A percentile compares a stretch with the other conserved stretches of the same genome.
These are phyloP conservation scores for Mycena citricolor DNA, from an alignment of 1,284 basidiomycete species.

Conservation along the genomic window DNA sequence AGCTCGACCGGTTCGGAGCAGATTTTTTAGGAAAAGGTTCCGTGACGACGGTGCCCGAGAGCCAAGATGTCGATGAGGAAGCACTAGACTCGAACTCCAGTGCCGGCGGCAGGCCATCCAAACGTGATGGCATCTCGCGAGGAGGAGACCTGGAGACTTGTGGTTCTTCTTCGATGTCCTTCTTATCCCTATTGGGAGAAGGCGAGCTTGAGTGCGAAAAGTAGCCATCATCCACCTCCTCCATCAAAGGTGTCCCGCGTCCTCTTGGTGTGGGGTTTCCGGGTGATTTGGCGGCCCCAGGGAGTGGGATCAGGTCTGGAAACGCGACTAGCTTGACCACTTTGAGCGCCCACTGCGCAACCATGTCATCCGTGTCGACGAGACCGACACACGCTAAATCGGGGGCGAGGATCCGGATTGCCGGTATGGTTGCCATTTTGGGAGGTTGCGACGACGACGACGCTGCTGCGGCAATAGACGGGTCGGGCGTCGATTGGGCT, in stretches of 20 bases:
- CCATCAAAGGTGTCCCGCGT: constrained; percentile 12
- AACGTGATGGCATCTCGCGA: constrained; percentile 17
- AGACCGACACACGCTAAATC: constrained; percentile 60
- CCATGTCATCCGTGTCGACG: constrained; percentile 49
- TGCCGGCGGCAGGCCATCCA: constrained; percentile 10
- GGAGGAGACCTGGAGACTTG: constrained; percentile 9
- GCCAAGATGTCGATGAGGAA: constrained; percentile 38
- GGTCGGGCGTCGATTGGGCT: not conserved
- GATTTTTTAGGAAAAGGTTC: no score
- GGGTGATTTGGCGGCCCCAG: constrained; percentile 2
- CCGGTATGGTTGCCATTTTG: constrained; percentile 11
- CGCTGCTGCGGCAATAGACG: not conserved
- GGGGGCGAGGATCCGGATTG: constrained; percentile 48
- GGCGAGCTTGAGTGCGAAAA: constrained; percentile 53
- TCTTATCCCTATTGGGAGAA: constrained; percentile 4
- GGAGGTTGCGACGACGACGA: not conserved
- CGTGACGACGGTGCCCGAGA: constrained; percentile 44
- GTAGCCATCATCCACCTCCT: constrained; percentile 52
- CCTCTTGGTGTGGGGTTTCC: constrained; percentile 5
- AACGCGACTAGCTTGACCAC: constrained; percentile 73
- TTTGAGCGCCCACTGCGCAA: constrained; percentile 71
- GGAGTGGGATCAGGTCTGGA: constrained; percentile 60
- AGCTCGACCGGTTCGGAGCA: not conserved
- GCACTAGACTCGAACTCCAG: no score
- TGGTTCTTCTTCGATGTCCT: not conserved